Conservation (phyloP, 2,329 filamentous ascomycete genomes). For the Apiospora saccharicola region DNA sequence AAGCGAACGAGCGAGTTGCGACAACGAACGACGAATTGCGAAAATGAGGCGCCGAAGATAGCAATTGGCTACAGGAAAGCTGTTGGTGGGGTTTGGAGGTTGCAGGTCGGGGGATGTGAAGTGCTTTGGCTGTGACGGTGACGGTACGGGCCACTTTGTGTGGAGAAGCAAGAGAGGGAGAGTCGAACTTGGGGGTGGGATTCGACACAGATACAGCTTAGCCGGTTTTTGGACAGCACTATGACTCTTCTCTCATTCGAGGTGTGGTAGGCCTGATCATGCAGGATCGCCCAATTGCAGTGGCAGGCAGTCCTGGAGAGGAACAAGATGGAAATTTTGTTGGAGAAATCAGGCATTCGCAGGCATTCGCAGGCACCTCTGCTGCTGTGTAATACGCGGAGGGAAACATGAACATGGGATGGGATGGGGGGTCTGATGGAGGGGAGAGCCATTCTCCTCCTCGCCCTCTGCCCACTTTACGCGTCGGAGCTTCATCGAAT, state of each 20-base stretch:
- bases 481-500: constrained; percentile 30
- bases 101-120: constrained; percentile 16
- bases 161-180: neutral
- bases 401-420: neutral
- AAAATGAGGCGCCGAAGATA: constrained; percentile 42
- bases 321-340: neutral
- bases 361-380: constrained; percentile 1
- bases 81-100: constrained; percentile 33
- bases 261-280: constrained; percentile 7
- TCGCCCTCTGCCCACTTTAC: constrained; percentile 33
- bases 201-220: neutral
- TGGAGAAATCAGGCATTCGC: constrained; percentile 16
- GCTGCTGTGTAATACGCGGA: neutral
- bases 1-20: constrained; percentile 35
- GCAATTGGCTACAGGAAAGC: constrained; percentile 38
- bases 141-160: constrained; percentile 18
- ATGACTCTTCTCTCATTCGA: constrained; percentile 4
- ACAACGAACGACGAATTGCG: constrained; percentile 35
- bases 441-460: constrained; percentile 18
- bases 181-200: neutral
- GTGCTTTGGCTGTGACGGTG: constrained; percentile 28
- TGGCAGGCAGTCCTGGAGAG: neutral
- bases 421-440: neutral
- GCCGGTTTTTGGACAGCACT: neutral
- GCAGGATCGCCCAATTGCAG: constrained; percentile 1